Percentiles rank a stretch among this genome's conserved stretches.
Evolutionary conservation across 2,329 filamentous ascomycete species (phyloP).

Genomic region (Neofusicoccum ribis): DNA sequence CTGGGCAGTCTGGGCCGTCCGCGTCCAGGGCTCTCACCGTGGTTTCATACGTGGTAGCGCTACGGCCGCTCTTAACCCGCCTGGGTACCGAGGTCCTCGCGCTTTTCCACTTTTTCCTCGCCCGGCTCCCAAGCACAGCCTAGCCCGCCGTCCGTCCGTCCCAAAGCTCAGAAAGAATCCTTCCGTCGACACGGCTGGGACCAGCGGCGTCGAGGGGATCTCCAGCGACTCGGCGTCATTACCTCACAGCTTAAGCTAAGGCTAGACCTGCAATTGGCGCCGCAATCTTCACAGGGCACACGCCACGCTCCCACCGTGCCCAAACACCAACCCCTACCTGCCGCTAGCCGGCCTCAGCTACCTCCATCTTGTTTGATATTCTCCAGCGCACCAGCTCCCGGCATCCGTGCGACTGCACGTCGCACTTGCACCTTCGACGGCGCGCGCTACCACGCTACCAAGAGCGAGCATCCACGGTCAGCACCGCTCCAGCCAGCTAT

Average conservation of each 20-base stretch:
- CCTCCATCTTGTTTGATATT: constrained; percentile 26
- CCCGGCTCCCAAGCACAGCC: constrained; percentile 17
- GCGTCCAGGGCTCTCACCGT: constrained; percentile 19
- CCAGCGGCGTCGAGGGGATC: constrained; percentile 13
- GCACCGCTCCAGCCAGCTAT: constrained; percentile 9
- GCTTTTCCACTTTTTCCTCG: constrained; percentile 19
- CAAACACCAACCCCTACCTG: constrained; percentile 28
- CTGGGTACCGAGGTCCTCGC: constrained; percentile 20
- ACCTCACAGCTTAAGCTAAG: constrained; percentile 40
- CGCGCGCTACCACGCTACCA: constrained; percentile 17
- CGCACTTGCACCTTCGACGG: constrained; percentile 18
- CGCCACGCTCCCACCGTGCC: constrained; percentile 16
- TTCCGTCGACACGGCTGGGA: constrained; percentile 17
- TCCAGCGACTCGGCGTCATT: constrained; percentile 30
- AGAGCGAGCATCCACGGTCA: constrained; percentile 7
- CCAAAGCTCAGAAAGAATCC: constrained; percentile 14
- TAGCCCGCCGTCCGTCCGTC: constrained; percentile 16
- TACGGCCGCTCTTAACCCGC: constrained; percentile 18
- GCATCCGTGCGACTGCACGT: constrained; percentile 20
- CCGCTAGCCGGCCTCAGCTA: constrained; percentile 31
- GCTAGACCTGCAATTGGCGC: constrained; percentile 32
- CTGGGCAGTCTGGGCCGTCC: constrained; percentile 19
- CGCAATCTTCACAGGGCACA: constrained; percentile 37
- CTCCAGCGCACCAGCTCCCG: constrained; percentile 15
- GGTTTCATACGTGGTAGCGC: constrained; percentile 20